A percentile compares a stretch with the other conserved stretches of the same genome.
These are phyloP conservation scores for Aspergillus homomorphus DNA, from an alignment of 495 filamentous ascomycete species.

Conservation along the genomic window DNA sequence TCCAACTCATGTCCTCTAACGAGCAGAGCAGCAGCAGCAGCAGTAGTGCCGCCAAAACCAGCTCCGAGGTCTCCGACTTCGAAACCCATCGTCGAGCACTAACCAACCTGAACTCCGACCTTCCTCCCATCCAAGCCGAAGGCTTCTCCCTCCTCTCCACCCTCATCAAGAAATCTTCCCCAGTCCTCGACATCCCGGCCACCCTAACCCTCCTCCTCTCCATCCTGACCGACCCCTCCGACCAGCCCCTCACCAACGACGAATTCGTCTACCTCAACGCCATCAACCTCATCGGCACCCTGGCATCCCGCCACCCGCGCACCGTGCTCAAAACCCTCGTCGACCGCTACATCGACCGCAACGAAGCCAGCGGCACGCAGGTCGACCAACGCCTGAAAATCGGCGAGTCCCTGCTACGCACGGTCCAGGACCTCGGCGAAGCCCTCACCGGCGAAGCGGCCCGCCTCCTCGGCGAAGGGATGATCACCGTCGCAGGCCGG, in stretches of 20 bases:
- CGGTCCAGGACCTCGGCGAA: conserved; percentile 63
- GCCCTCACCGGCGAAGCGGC: conserved; percentile 58
- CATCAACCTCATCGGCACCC: conserved; percentile 63
- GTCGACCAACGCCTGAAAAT: conserved; percentile 69
- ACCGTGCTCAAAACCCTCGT: conserved; percentile 64
- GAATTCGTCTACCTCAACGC: conserved; percentile 73
- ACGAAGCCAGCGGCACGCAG: conserved; percentile 42
- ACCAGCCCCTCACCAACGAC: conserved; percentile 44
- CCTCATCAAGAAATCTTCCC: conserved; percentile 58
- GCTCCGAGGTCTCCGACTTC: conserved; percentile 56
- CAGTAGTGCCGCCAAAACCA: conserved; percentile 10
- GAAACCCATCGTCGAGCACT: conserved; percentile 70
- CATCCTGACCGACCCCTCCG: conserved; percentile 55
- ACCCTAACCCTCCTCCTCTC: conserved; percentile 64
- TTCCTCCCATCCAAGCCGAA: conserved; percentile 74
- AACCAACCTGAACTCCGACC: conserved; percentile 69
- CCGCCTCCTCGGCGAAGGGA: conserved; percentile 54
- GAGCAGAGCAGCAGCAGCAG: conserved; percentile 33
- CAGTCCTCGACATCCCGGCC: conserved; percentile 67
- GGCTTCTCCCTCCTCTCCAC: conserved; percentile 68
- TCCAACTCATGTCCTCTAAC: conserved; percentile 56
- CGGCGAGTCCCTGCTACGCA: conserved; percentile 68
- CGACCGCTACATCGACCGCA: conserved; percentile 64
- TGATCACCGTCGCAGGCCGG: conserved; percentile 65
- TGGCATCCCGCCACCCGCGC: conserved; percentile 62